phyloP scores from a whole-genome alignment of 2,329 filamentous ascomycete genomes.

The Aspergillus clavatus region DNA sequence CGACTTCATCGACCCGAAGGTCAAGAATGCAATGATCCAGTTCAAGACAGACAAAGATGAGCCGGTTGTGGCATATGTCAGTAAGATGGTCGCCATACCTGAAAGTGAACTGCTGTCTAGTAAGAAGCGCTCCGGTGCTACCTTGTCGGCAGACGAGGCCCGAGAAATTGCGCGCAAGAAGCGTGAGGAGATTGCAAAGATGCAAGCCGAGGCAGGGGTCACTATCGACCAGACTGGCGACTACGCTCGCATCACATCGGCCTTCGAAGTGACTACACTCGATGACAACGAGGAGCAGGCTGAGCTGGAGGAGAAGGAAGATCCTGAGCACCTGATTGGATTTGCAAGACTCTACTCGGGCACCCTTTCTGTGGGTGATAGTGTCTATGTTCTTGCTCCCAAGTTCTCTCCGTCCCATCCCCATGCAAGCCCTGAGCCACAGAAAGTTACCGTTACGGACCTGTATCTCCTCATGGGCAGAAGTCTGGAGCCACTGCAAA shows the following conservation, averaged over 20 bases:
- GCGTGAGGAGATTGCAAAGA: slow-evolving; percentile 77
- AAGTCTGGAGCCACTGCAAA: slow-evolving; percentile 72
- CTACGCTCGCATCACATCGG: slow-evolving; percentile 54
- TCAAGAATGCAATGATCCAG: slow-evolving; percentile 75
- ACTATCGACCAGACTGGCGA: slow-evolving; percentile 40
- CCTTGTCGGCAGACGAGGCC: slow-evolving; percentile 83
- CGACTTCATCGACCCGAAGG: slow-evolving; percentile 60
- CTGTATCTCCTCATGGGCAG: slow-evolving; percentile 96
- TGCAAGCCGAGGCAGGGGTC: slow-evolving; percentile 57
- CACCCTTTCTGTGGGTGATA: slow-evolving; percentile 80
- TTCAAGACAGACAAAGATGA: slow-evolving; percentile 68
- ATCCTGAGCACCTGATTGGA: slow-evolving; percentile 85
- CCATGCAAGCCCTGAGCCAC: slow-evolving; percentile 65
- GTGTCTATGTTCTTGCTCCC: slow-evolving; percentile 82
- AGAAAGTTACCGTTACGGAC: slow-evolving; percentile 78
- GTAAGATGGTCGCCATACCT: slow-evolving; percentile 95
- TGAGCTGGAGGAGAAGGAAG: slow-evolving; percentile 55
- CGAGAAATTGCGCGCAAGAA: slow-evolving; percentile 82
- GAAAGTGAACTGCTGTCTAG: slow-evolving; percentile 89
- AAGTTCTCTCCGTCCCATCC: slow-evolving; percentile 85
- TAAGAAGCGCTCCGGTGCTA: slow-evolving; percentile 61
- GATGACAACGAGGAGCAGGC: slow-evolving; percentile 47
- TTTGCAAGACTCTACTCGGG: slow-evolving; percentile 94
- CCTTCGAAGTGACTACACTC: slow-evolving; percentile 58
- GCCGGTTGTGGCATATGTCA: slow-evolving; percentile 89